Evolutionary conservation across 2,329 filamentous ascomycete genomes (phyloP), one percentile per base, ranked within the genome.

Genomic region (Nothomitra cinnamomea): DNA sequence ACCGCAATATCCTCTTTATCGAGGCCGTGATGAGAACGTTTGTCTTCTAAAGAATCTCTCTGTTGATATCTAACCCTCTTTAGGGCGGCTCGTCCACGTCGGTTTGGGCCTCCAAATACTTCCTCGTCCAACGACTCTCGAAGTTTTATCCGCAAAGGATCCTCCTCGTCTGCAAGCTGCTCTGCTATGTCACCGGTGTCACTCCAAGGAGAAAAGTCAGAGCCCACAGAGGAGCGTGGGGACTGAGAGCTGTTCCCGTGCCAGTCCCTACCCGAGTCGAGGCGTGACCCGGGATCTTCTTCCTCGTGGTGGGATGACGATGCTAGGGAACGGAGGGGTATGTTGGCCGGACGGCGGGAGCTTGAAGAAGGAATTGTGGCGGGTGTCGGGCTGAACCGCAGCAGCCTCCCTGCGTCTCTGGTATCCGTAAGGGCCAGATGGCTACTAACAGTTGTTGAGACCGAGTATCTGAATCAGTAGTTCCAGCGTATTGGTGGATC

Each of bases 151-250:
- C 79, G 81, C 60, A 94, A 75, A 56, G 87, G 86, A 66, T 95
- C 87, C 69, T 90, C 80, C 63, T 82, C 80, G 72, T 85, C 83
- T 63, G 79, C 85, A 61, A 89, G 76, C 75, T 94, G 90, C 72
- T 95, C 90, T 63, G 87, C 87, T 62, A 96, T 79, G 69, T 96
- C 92, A 64, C 88, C 90, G 45, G 90, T 95, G 68, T 95, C 88
- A 65, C 86, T 89, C 88, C 87, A 95, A 61, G 85, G 80, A 56
- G 82, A 87, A 67, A 86, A 85, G 62, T 83, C 79, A 57, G 80
- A 84, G 66, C 74, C 74, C 56, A 67, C 72, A 58, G 77, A 79
- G 54, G 73, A 74, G 62, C 68, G 67, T 62, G 72, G 70, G 57
- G 69, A 70, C 51, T 63, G 61, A 25, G 75, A 76, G 63, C 77